Conservation (phyloP, 2,329 filamentous ascomycete species). For the Claviceps cyperi region DNA sequence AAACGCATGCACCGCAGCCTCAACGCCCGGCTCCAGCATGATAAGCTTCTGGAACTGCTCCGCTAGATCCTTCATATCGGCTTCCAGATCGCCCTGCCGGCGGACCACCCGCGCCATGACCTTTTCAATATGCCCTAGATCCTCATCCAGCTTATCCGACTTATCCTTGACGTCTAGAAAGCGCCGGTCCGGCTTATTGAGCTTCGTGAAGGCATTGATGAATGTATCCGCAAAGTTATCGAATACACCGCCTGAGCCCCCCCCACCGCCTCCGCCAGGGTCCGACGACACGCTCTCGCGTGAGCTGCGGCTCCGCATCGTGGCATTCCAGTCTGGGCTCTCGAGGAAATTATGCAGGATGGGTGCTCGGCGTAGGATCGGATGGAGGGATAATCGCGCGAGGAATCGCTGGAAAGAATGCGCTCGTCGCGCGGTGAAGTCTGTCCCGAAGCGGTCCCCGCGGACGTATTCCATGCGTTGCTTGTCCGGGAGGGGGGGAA, state of each 20-base stretch:
- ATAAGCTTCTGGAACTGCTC: constrained; percentile 93
- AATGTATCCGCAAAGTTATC: constrained; percentile 94
- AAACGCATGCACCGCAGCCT: constrained; percentile 70
- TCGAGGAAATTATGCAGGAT: constrained; percentile 86
- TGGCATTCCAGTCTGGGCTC: constrained; percentile 88
- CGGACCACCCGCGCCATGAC: constrained; percentile 84
- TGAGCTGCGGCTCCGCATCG: constrained; percentile 66
- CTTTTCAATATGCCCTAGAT: constrained; percentile 85
- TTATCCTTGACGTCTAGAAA: constrained; percentile 91
- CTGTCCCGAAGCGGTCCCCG: constrained; percentile 83
- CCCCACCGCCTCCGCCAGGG: constrained; percentile 14
- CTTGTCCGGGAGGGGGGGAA: constrained; percentile 92
- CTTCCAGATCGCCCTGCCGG: constrained; percentile 73
- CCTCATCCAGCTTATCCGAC: constrained; percentile 86
- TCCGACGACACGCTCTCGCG: constrained; percentile 42
- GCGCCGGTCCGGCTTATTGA: constrained; percentile 85
- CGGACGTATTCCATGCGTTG: constrained; percentile 98
- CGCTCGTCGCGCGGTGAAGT: constrained; percentile 80
- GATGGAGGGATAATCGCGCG: constrained; percentile 72
- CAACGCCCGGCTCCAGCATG: constrained; percentile 74
- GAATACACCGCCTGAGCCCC: constrained; percentile 55
- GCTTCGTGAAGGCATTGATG: constrained; percentile 92
- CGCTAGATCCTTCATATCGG: constrained; percentile 77
- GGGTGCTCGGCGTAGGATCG: constrained; percentile 67
- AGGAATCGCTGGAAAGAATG: constrained; percentile 88